Percentiles rank a stretch among this genome's conserved stretches.
These are phyloP conservation scores for Bretziella fagacearum DNA, from an alignment of 2,329 filamentous ascomycete genomes.

Conservation along the genomic window DNA sequence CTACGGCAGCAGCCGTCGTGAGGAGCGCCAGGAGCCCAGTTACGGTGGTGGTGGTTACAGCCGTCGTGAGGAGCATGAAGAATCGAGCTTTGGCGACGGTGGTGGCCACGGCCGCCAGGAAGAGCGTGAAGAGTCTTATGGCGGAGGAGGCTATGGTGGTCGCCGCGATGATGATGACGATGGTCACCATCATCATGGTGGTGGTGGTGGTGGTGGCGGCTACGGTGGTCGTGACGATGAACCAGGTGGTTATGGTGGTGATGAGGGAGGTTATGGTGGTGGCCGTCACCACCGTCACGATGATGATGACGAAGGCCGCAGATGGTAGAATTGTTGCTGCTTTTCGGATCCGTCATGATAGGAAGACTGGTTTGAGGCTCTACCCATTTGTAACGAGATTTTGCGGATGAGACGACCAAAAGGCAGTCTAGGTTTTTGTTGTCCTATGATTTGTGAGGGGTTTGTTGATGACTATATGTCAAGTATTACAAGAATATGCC, in stretches of 20 bases:
- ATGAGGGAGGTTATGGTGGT: constrained; percentile 14
- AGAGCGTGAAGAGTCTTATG: constrained; percentile 16
- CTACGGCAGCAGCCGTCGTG: constrained; percentile 39
- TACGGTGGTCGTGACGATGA: constrained; percentile 15
- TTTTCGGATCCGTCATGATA: background rate
- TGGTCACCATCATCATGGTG: constrained; percentile 16
- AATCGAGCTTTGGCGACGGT: constrained; percentile 19
- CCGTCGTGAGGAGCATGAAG: constrained; percentile 17
- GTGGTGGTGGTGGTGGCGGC: constrained; percentile 15
- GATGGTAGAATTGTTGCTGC: constrained; percentile 12
- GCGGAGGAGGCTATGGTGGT: constrained; percentile 18
- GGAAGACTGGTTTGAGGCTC: background rate
- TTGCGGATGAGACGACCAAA: background rate
- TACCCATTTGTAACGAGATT: constrained; percentile 3
- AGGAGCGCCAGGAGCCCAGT: constrained; percentile 22
- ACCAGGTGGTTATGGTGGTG: constrained; percentile 2
- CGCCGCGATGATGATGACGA: constrained; percentile 17
- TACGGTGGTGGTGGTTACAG: constrained; percentile 17
- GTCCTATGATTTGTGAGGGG: background rate
- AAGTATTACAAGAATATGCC: background rate
- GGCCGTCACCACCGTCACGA: constrained; percentile 5
- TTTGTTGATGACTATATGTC: background rate
- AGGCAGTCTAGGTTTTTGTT: background rate
- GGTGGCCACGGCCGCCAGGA: constrained; percentile 15
- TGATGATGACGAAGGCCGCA: constrained; percentile 11